Percentiles rank a stretch among this genome's conserved stretches.
Conservation (phyloP, 106 monocot species). For the Triglochin maritima region DNA sequence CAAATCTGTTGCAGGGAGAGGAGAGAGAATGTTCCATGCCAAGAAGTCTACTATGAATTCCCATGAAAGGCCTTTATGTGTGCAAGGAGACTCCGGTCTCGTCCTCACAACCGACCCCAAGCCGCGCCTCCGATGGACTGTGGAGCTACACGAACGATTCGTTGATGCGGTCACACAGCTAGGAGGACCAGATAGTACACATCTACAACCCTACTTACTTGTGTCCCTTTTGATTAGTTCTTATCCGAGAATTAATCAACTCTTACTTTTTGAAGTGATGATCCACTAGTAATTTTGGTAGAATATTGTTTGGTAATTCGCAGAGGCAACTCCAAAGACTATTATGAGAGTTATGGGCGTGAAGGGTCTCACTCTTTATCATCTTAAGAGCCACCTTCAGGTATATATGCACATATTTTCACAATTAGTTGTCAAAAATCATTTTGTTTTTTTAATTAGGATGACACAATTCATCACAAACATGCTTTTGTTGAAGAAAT, state of each 20-base stretch:
- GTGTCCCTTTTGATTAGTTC: not conserved
- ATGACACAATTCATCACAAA: too few relatives aligned
- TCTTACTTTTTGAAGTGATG: not conserved
- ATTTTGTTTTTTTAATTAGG: too few relatives aligned
- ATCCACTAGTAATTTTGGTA: too few relatives aligned
- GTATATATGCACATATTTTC: slow-evolving; percentile 11
- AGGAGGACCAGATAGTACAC: slow-evolving; percentile 85
- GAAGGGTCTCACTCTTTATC: slow-evolving; percentile 89
- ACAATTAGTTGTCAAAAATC: too few relatives aligned
- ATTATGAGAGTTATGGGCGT: slow-evolving; percentile 99
- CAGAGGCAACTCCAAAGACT: slow-evolving; percentile 95
- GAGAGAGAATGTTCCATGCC: slow-evolving; percentile 51
- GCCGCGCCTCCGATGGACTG: slow-evolving; percentile 96
- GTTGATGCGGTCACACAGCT: slow-evolving; percentile 96
- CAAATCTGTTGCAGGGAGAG: slow-evolving; percentile 32
- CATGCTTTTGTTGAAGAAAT: slow-evolving; percentile 41
- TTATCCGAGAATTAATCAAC: not conserved
- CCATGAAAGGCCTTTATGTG: slow-evolving; percentile 63
- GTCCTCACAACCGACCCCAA: slow-evolving; percentile 98
- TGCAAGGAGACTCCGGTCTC: slow-evolving; percentile 89
- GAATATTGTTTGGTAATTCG: slow-evolving; percentile 11
- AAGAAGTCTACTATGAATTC: slow-evolving; percentile 57
- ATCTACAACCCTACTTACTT: not conserved
- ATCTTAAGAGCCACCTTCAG: slow-evolving; percentile 95
- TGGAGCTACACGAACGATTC: slow-evolving; percentile 95